Base-by-base conservation (phyloP, 2,329 filamentous ascomycete genomes). In the Phaeoacremonium minimum region DNA sequence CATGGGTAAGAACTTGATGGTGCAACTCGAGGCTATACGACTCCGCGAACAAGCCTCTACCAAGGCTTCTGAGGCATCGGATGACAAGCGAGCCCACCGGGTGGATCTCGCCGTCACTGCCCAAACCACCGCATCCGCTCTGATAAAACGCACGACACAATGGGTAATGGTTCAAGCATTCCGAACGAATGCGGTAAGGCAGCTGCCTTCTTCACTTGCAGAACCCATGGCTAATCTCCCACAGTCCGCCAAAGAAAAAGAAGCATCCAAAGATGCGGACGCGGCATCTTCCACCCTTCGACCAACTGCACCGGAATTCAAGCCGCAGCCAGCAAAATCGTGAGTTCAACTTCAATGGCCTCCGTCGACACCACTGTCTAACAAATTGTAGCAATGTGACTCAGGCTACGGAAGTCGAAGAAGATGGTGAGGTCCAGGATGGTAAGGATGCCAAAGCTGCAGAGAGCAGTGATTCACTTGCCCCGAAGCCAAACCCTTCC, bases 151-250 rank as follows among this genome's bases (percentile, higher is more conserved):
- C 43, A 77, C 84, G 46, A 66, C 74, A 30, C 74, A 76, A 55
- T 89, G 84, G 83, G 73, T 88, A 19, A 73, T 86, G 58, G 81
- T 87, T 26, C 83, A 87, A 51, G 80, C 80, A 29, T 91, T 90
- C 63, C 69, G 78, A 28, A 69, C 75, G 41, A 82, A 80, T 46
- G 68, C 73, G 43, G 82, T 85, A 63, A 64, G 73, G 56, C 30
- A 26, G 28, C 7, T 18, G 16, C 19, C 30, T 28, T 45, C n/a
- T n/a, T n/a, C n/a, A n/a, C n/a, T n/a, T n/a, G n/a, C n/a, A n/a
- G n/a, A n/a, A n/a, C n/a, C n/a, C n/a, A 15, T 42, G 48, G 35
- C 59, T 68, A 41, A 67, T 54, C 60, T 53, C 5, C 53, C 57
- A 28, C 60, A 75, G 57, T 62, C 68, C 37, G 53, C 54, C 22